Conservation (phyloP, 2,329 filamentous ascomycete genomes). For the Mycogone perniciosa region DNA sequence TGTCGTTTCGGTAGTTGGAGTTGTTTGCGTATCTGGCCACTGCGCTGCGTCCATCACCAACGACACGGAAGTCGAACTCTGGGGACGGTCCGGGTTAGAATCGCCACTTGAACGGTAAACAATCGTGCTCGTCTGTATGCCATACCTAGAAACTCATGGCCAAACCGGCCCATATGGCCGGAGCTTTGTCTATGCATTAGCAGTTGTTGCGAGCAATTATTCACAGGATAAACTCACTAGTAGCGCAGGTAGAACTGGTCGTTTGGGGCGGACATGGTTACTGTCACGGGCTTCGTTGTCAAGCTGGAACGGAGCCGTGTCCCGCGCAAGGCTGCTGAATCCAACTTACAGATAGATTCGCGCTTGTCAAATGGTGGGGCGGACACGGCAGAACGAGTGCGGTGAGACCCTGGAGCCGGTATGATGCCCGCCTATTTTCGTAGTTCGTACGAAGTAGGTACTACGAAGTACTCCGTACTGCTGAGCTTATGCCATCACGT, state of each 20-base stretch:
- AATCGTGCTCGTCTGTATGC: neutral
- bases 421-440: too few species aligned
- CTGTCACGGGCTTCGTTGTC: slow-evolving; percentile 10
- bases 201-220: slow-evolving; percentile 1
- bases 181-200: slow-evolving; percentile 54
- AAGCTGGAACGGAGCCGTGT: slow-evolving; percentile 1
- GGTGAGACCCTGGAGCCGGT: slow-evolving; percentile 8
- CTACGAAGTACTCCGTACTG: neutral
- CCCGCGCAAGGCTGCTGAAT: slow-evolving; percentile 10
- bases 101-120: neutral
- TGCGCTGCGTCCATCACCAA: slow-evolving; percentile 88
- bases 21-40: slow-evolving; percentile 98
- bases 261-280: slow-evolving; percentile 57
- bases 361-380: slow-evolving; percentile 17
- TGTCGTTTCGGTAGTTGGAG: slow-evolving; percentile 98
- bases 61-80: slow-evolving; percentile 95
- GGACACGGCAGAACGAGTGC: slow-evolving; percentile 7
- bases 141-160: slow-evolving; percentile 91
- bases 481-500: slow-evolving; percentile 23
- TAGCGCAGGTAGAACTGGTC: slow-evolving; percentile 95
- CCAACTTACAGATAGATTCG: neutral
- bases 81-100: slow-evolving; percentile 1
- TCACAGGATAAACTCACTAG: slow-evolving; percentile 65
- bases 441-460: neutral
- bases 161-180: slow-evolving; percentile 93